Conservation (phyloP, 768 basidiomycete genomes). For the Agrocybe praecox region DNA sequence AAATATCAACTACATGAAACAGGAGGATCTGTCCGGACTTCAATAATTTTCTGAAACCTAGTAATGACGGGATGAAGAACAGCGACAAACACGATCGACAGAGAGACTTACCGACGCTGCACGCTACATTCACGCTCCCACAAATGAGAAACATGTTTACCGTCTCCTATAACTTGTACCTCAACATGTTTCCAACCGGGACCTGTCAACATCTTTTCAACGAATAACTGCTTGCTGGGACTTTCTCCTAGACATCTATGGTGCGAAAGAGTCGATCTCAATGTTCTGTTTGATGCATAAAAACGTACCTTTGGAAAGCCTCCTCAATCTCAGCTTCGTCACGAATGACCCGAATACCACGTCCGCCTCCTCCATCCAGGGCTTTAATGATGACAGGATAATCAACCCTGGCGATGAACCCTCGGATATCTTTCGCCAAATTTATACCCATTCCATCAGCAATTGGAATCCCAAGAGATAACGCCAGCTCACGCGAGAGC, state of each 20-base stretch:
- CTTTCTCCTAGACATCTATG: constrained; percentile 39
- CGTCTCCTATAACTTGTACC: constrained; percentile 84
- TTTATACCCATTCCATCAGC: constrained; percentile 31
- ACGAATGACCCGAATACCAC: constrained; percentile 88
- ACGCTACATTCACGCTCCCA: constrained; percentile 95
- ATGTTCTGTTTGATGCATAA: background rate
- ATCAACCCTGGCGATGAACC: constrained; percentile 29
- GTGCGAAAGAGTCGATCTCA: background rate
- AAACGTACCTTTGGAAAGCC: constrained; percentile 60
- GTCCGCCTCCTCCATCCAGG: constrained; percentile 86
- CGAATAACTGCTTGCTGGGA: constrained; percentile 61
- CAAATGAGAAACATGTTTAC: constrained; percentile 73
- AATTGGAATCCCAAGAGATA: constrained; percentile 28
- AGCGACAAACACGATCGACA: background rate
- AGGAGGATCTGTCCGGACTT: constrained; percentile 44
- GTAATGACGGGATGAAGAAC: background rate
- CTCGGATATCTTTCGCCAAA: constrained; percentile 25
- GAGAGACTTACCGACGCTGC: constrained; percentile 63
- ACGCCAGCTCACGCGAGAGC: constrained; percentile 34
- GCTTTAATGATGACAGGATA: constrained; percentile 86
- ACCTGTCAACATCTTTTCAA: constrained; percentile 82
- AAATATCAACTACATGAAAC: background rate
- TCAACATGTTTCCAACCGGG: constrained; percentile 82
- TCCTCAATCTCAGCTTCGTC: constrained; percentile 71
- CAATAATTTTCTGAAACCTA: constrained; percentile 82